A percentile compares a stretch with the other conserved stretches of the same genome.
These are phyloP conservation scores for Astragalus glycyphyllos DNA, from an alignment of 306 rosid species.

Conservation along the genomic window DNA sequence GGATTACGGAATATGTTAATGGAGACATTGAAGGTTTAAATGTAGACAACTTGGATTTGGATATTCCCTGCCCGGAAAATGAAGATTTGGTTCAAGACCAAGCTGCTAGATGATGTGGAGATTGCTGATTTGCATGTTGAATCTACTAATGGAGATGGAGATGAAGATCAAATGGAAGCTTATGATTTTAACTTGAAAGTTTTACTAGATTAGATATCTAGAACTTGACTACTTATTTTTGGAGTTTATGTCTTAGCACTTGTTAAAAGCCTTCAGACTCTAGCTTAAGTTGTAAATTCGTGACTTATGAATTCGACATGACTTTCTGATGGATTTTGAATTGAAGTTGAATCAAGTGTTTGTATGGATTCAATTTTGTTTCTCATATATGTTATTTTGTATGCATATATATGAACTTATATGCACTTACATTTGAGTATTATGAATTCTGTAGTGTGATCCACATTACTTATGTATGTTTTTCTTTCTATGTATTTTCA, in stretches of 20 bases:
- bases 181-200: background rate
- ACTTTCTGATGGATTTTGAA: background rate
- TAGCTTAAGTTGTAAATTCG: background rate
- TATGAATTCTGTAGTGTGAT: background rate
- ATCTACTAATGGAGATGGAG: background rate
- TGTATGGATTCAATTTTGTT: background rate
- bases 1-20: background rate
- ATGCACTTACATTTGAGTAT: background rate
- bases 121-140: constrained; percentile 2
- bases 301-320: background rate
- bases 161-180: background rate
- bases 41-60: background rate
- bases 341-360: background rate
- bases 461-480: constrained; percentile 22
- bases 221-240: constrained; percentile 9
- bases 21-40: background rate
- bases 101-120: background rate
- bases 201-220: background rate
- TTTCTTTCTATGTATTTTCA: constrained; percentile 32
- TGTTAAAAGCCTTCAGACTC: background rate
- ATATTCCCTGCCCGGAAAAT: background rate
- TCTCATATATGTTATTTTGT: background rate
- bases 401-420: background rate
- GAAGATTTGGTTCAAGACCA: background rate
- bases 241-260: constrained; percentile 9